phyloP scores from a whole-genome alignment of 2,329 filamentous ascomycete genomes.

The Claviceps sp. region DNA sequence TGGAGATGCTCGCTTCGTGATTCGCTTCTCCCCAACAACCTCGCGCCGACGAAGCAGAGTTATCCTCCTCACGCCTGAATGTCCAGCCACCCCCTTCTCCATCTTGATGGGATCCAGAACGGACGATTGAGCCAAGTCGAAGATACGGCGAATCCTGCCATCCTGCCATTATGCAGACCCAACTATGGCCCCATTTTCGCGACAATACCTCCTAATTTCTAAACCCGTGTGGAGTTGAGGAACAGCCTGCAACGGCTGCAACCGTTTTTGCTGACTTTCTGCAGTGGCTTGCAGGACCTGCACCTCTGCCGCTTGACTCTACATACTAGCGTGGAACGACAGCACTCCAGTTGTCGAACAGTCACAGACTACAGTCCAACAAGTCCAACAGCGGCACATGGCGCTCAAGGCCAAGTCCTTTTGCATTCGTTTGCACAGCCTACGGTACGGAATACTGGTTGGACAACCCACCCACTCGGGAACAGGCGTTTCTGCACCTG shows the following conservation, averaged over 20 bases:
- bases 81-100: background rate
- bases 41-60: too few relatives aligned
- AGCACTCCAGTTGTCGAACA: too few relatives aligned
- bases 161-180: background rate
- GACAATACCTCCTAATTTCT: background rate
- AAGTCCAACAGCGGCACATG: slow-evolving; percentile 3
- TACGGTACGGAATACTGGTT: slow-evolving; percentile 3
- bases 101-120: background rate
- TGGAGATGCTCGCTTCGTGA: too few relatives aligned
- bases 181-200: background rate
- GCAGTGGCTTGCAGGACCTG: too few relatives aligned
- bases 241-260: background rate
- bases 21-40: too few relatives aligned
- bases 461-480: slow-evolving; percentile 5
- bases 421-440: slow-evolving; percentile 10
- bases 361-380: too few relatives aligned
- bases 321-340: too few relatives aligned
- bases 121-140: background rate
- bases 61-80: too few relatives aligned
- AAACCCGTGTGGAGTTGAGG: background rate
- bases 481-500: slow-evolving; percentile 1
- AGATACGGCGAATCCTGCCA: background rate
- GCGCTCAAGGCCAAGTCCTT: slow-evolving; percentile 10
- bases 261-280: background rate
- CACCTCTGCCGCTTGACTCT: too few relatives aligned